phyloP scores from a whole-genome alignment of 768 basidiomycete genomes.

The Serendipita sp. region DNA sequence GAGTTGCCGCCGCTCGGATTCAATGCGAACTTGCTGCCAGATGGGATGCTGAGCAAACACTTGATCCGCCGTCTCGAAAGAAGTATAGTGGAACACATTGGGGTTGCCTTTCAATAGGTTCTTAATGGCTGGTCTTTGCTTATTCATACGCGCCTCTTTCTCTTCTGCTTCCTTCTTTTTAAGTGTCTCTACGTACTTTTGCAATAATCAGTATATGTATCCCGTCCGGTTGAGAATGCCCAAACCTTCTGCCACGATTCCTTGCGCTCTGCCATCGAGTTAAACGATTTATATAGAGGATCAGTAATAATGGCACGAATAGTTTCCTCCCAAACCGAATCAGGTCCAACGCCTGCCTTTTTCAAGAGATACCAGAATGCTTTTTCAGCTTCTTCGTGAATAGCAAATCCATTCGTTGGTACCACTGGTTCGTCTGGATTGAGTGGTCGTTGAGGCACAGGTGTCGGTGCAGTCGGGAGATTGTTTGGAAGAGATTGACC shows the following conservation, averaged over 20 bases:
- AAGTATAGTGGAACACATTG: slow-evolving; percentile 81
- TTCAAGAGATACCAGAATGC: slow-evolving; percentile 83
- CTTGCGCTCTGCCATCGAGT: slow-evolving; percentile 89
- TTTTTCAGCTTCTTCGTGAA: slow-evolving; percentile 79
- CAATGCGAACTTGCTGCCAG: slow-evolving; percentile 77
- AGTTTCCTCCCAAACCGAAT: slow-evolving; percentile 96
- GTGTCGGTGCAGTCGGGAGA: slow-evolving; percentile 17
- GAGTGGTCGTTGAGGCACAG: slow-evolving; percentile 57
- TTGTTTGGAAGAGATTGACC: not conserved
- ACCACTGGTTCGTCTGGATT: slow-evolving; percentile 78
- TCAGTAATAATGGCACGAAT: slow-evolving; percentile 98
- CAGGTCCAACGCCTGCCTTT: slow-evolving; percentile 78
- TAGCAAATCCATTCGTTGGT: slow-evolving; percentile 77
- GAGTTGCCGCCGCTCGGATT: slow-evolving; percentile 70
- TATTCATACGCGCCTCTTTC: slow-evolving; percentile 63
- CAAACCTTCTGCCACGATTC: slow-evolving; percentile 81
- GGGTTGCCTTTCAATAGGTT: slow-evolving; percentile 79
- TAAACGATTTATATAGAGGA: slow-evolving; percentile 87
- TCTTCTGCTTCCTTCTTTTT: slow-evolving; percentile 77
- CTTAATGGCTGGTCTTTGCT: slow-evolving; percentile 71
- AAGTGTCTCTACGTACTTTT: slow-evolving; percentile 59
- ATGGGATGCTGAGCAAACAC: slow-evolving; percentile 76
- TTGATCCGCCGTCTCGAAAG: slow-evolving; percentile 76
- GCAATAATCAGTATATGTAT: slow-evolving; percentile 1
- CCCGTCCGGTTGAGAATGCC: not conserved